Evolutionary conservation across 192 early-diverging fungal genomes (phyloP).

Genomic region (Podila epigama): DNA sequence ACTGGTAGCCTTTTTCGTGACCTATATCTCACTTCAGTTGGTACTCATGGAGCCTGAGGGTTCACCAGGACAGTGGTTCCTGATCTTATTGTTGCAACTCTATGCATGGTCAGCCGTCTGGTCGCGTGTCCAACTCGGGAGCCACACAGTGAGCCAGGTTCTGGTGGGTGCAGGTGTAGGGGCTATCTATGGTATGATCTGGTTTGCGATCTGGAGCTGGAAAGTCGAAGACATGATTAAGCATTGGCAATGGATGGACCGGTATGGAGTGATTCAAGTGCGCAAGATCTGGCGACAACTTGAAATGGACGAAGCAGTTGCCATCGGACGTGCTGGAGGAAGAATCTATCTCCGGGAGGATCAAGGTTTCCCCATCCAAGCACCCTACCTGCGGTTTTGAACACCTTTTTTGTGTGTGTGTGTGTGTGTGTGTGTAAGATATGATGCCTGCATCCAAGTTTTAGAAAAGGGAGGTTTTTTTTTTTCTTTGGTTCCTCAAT

Average conservation of each 20-base stretch:
- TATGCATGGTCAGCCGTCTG: constrained; percentile 50
- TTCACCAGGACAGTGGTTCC: constrained; percentile 38
- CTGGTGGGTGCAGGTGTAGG: constrained; percentile 47
- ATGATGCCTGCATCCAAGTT: too few relatives aligned
- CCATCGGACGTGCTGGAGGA: constrained; percentile 22
- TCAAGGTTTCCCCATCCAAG: constrained; percentile 15
- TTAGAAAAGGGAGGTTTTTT: neutral
- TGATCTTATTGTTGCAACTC: constrained; percentile 39
- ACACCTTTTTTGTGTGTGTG: too few relatives aligned
- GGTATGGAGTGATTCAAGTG: constrained; percentile 45
- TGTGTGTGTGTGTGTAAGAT: too few relatives aligned
- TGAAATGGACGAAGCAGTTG: constrained; percentile 38
- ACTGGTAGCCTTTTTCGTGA: constrained; percentile 71
- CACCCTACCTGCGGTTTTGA: constrained; percentile 15
- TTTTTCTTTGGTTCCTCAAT: too few relatives aligned
- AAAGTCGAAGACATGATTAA: constrained; percentile 48
- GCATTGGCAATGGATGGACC: constrained; percentile 51
- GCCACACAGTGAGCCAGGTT: constrained; percentile 48
- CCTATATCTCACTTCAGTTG: constrained; percentile 54
- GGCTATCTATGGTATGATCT: constrained; percentile 30
- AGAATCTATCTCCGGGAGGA: constrained; percentile 37
- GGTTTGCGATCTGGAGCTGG: constrained; percentile 49
- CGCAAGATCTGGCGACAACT: constrained; percentile 46
- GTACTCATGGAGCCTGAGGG: constrained; percentile 49
- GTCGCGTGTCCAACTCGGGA: constrained; percentile 50